Conservation (phyloP, 108 stramenopile genomes). For the Pseudonitzschia multistriata region DNA sequence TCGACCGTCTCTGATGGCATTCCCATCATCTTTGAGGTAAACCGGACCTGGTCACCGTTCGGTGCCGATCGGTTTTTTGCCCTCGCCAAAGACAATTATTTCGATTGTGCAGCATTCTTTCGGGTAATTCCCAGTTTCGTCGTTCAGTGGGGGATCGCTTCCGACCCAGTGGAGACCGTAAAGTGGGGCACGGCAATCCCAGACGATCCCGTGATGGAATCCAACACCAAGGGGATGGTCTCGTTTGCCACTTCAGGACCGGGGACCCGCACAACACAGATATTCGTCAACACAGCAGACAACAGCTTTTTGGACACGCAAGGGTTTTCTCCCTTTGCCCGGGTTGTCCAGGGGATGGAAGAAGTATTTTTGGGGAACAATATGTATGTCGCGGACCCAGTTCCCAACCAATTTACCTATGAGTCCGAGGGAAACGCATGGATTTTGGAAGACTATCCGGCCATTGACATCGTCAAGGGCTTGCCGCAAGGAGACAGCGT, state of each 20-base stretch:
- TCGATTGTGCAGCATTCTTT: conserved; percentile 43
- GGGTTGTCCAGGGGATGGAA: conserved; percentile 27
- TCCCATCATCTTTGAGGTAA: conserved; percentile 18
- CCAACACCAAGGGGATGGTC: conserved; percentile 45
- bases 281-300: conserved; percentile 59
- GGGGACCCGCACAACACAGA: conserved; percentile 47
- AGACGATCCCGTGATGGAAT: conserved; percentile 45
- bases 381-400: neutral
- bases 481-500: neutral
- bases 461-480: neutral
- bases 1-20: neutral
- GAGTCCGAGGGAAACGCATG: neutral
- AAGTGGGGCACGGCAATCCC: conserved; percentile 8
- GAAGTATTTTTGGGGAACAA: neutral
- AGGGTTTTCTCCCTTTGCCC: conserved; percentile 39
- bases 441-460: neutral
- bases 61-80: conserved; percentile 46
- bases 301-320: conserved; percentile 45
- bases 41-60: conserved; percentile 35
- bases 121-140: conserved; percentile 54
- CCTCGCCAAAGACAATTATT: conserved; percentile 38
- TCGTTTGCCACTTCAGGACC: conserved; percentile 53
- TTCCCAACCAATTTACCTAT: neutral
- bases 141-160: conserved; percentile 54
- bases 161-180: conserved; percentile 16